Evolutionary conservation across 305 asterid species (phyloP).

Genomic region (Solanum hybrid): DNA sequence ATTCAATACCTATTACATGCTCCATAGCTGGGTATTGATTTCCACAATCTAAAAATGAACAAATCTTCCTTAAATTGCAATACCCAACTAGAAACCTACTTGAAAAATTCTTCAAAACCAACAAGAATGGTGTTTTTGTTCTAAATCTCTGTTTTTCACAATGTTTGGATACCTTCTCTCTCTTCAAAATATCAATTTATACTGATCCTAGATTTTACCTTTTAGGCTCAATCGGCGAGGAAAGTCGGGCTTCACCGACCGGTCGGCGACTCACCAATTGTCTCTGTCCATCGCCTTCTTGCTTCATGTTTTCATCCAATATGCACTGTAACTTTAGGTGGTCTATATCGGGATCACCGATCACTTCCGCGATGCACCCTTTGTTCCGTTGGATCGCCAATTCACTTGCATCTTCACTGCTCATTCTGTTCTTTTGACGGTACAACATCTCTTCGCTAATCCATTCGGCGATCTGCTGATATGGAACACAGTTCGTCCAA

Average conservation of each 20-base stretch:
- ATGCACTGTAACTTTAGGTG: background rate
- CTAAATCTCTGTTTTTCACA: background rate
- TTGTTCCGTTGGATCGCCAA: background rate
- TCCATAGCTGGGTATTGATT: background rate
- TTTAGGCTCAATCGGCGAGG: background rate
- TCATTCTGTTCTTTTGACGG: background rate
- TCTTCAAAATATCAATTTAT: background rate
- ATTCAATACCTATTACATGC: background rate
- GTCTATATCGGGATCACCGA: background rate
- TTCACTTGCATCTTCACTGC: background rate
- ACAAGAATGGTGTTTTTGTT: background rate
- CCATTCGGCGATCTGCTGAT: background rate
- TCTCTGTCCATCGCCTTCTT: background rate
- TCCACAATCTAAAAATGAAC: background rate
- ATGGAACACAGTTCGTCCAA: background rate
- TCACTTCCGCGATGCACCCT: background rate
- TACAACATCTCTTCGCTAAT: background rate
- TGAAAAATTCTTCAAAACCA: background rate
- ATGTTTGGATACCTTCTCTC: background rate
- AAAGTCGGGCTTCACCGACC: background rate
- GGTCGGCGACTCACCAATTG: background rate
- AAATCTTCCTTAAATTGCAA: too few species aligned
- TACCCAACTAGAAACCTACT: background rate
- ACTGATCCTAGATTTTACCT: background rate
- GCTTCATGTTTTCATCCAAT: background rate